Conservation (phyloP, 2,329 filamentous ascomycete species). For the Ophiocordyceps camponoti-saundersi region DNA sequence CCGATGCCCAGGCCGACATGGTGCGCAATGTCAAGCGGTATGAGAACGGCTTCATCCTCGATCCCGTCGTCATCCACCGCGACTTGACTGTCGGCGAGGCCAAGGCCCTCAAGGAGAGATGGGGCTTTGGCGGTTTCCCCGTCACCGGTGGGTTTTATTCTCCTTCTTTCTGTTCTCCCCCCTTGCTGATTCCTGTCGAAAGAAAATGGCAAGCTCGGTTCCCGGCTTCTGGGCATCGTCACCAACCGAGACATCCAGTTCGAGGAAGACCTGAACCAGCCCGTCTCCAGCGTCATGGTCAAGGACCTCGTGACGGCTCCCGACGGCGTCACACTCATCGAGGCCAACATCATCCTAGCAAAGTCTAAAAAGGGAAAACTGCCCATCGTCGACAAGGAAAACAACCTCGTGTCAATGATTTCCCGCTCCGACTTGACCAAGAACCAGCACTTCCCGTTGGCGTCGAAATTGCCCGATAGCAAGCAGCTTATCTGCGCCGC, state of each 20-base stretch:
- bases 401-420: slow-evolving; percentile 82
- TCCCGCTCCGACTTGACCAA: slow-evolving; percentile 94
- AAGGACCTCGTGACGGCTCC: slow-evolving; percentile 82
- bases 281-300: slow-evolving; percentile 85
- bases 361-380: slow-evolving; percentile 98
- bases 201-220: slow-evolving; percentile 88
- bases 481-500: slow-evolving; percentile 96
- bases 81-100: slow-evolving; percentile 82
- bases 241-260: slow-evolving; percentile 98
- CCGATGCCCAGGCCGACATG: slow-evolving; percentile 95
- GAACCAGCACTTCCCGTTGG: slow-evolving; percentile 92
- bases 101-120: slow-evolving; percentile 86
- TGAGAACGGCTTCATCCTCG: slow-evolving; percentile 97
- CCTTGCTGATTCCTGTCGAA: slow-evolving; percentile 5
- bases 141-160: slow-evolving; percentile 68
- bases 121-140: slow-evolving; percentile 96
- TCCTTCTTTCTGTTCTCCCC: slow-evolving; percentile 4
- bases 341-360: slow-evolving; percentile 86
- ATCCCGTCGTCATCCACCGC: slow-evolving; percentile 81
- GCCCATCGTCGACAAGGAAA: slow-evolving; percentile 69
- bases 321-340: slow-evolving; percentile 63
- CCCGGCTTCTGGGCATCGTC: slow-evolving; percentile 92
- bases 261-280: slow-evolving; percentile 54
- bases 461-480: slow-evolving; percentile 88
- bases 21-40: slow-evolving; percentile 97